phyloP scores from a whole-genome alignment of 768 basidiomycete genomes.

The Panaeolus papilionaceus region DNA sequence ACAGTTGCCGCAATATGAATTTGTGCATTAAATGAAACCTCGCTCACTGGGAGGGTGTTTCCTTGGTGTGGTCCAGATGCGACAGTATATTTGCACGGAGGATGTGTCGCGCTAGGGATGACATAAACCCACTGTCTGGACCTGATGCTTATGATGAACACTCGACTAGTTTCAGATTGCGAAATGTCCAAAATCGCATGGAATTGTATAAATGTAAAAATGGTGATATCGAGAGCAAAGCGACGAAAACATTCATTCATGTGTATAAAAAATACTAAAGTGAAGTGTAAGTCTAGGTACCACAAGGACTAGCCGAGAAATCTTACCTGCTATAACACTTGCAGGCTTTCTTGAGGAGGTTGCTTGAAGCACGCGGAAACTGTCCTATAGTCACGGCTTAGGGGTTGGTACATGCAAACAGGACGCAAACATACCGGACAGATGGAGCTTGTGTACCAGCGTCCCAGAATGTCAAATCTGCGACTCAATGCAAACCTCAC shows the following conservation, averaged over 20 bases:
- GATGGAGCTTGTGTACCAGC: conserved; percentile 19
- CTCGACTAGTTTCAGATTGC: background rate
- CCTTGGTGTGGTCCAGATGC: too few relatives aligned
- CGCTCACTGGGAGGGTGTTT: too few relatives aligned
- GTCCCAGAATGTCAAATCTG: conserved; percentile 22
- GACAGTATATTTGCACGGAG: background rate
- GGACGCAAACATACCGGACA: conserved; percentile 14
- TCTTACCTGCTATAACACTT: conserved; percentile 43
- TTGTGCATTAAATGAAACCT: background rate
- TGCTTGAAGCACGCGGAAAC: conserved; percentile 18
- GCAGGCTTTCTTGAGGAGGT: conserved; percentile 49
- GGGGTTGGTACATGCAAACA: conserved; percentile 1
- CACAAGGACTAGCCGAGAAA: background rate
- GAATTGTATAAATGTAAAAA: background rate
- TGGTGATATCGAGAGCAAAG: conserved; percentile 13
- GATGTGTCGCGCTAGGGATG: background rate
- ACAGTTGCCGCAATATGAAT: background rate
- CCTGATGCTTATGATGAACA: background rate
- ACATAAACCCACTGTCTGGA: background rate
- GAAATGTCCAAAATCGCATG: background rate
- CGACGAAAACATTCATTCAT: conserved; percentile 13
- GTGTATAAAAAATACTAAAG: conserved; percentile 1
- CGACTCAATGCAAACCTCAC: conserved; percentile 22
- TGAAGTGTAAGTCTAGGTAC: background rate
- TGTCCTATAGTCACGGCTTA: conserved; percentile 19